phyloP scores from a whole-genome alignment of 108 stramenopile species.

The Skeletonema tropicum region DNA sequence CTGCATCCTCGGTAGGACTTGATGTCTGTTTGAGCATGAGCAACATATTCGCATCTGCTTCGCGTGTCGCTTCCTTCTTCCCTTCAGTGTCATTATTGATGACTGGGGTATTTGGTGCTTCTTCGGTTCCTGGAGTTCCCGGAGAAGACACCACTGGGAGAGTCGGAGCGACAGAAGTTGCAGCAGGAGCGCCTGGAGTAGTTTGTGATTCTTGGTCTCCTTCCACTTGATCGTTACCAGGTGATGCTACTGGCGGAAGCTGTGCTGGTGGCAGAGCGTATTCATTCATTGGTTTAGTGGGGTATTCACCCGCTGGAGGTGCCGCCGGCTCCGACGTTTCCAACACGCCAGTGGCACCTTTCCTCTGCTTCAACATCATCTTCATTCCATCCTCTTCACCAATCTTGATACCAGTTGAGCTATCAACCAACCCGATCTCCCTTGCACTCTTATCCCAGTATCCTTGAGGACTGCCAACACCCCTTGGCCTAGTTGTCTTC shows the following conservation, averaged over 20 bases:
- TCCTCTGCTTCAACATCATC: constrained; percentile 18
- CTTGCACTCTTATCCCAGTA: constrained; percentile 89
- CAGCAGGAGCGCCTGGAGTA: background rate
- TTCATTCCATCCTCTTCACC: constrained; percentile 11
- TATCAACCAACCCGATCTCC: constrained; percentile 78
- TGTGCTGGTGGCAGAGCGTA: background rate
- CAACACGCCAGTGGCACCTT: constrained; percentile 21
- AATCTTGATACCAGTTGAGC: constrained; percentile 67
- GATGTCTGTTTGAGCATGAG: constrained; percentile 47
- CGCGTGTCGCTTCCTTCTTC: background rate
- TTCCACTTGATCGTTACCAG: background rate
- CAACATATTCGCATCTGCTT: constrained; percentile 48
- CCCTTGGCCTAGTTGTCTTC: constrained; percentile 87
- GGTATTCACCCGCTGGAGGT: background rate
- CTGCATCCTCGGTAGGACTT: constrained; percentile 21
- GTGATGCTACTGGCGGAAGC: background rate
- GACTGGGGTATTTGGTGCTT: constrained; percentile 7
- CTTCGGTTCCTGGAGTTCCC: constrained; percentile 3
- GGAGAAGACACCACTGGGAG: constrained; percentile 28
- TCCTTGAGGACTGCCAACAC: constrained; percentile 82
- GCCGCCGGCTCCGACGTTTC: background rate
- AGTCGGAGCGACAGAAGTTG: background rate
- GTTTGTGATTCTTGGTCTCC: background rate
- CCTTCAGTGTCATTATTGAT: background rate
- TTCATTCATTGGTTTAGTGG: background rate